These are phyloP conservation scores for Fomitopsis serialis DNA, from an alignment of 768 basidiomycete genomes.

Conservation along the genomic window DNA sequence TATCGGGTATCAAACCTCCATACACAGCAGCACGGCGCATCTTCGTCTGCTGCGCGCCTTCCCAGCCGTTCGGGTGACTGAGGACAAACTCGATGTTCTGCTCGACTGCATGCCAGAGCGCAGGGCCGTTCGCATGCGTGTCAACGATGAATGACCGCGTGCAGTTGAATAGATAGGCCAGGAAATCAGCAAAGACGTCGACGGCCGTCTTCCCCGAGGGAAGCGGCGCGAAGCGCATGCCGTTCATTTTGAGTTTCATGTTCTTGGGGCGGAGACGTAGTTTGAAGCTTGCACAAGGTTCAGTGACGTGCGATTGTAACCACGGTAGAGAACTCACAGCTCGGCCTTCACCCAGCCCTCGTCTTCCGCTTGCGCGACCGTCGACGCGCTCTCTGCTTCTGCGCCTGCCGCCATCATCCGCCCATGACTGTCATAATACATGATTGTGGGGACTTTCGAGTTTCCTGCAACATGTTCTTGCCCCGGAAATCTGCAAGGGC, in stretches of 20 bases:
- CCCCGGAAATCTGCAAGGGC: conserved; percentile 58
- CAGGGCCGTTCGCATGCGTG: conserved; percentile 73
- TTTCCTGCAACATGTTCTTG: conserved; percentile 85
- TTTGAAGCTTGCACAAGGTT: conserved; percentile 53
- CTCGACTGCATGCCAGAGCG: conserved; percentile 69
- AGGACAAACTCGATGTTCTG: conserved; percentile 67
- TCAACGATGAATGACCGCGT: conserved; percentile 73
- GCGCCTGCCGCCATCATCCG: conserved; percentile 69
- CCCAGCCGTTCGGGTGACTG: conserved; percentile 82
- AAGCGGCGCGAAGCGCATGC: conserved; percentile 67
- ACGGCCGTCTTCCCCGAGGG: conserved; percentile 65
- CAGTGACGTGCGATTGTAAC: too few species aligned
- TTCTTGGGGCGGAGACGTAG: conserved; percentile 70
- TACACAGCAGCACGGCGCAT: conserved; percentile 72
- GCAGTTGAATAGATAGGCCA: conserved; percentile 68
- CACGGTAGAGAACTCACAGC: conserved; percentile 41
- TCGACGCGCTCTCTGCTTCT: conserved; percentile 61
- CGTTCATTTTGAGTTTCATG: conserved; percentile 82
- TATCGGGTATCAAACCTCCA: conserved; percentile 70
- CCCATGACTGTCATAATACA: conserved; percentile 68
- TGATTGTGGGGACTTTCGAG: conserved; percentile 74
- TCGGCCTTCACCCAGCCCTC: conserved; percentile 74
- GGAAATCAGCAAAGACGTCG: conserved; percentile 76
- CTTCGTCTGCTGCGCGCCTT: conserved; percentile 70
- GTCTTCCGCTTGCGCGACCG: conserved; percentile 65